Evolutionary conservation across 2,329 filamentous ascomycete species (phyloP).

Genomic region (Penicillium sp.): DNA sequence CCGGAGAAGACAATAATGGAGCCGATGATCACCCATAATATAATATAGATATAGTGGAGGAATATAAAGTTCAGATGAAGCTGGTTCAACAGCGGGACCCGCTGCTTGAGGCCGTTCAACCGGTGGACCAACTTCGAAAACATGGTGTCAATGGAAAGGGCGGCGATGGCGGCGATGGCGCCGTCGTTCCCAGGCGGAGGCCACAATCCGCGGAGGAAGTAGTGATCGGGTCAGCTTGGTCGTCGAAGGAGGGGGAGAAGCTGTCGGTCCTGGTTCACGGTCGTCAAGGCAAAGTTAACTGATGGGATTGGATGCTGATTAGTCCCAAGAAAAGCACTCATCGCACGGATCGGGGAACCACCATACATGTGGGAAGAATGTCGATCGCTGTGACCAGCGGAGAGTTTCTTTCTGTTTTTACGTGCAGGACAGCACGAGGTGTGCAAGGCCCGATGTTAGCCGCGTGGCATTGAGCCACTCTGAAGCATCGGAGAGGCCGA

Average conservation of each 20-base stretch:
- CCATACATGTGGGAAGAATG: slow-evolving; percentile 29
- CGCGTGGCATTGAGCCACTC: slow-evolving; percentile 29
- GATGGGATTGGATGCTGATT: background rate
- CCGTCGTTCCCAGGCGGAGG: slow-evolving; percentile 22
- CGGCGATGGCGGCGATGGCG: slow-evolving; percentile 20
- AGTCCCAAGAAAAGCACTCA: background rate
- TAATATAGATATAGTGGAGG: slow-evolving; percentile 73
- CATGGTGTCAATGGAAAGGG: slow-evolving; percentile 35
- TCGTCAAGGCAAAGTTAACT: background rate
- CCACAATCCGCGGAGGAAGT: slow-evolving; percentile 19
- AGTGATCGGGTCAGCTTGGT: slow-evolving; percentile 13
- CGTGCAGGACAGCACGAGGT: slow-evolving; percentile 18
- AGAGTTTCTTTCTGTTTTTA: slow-evolving; percentile 18
- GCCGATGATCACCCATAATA: slow-evolving; percentile 72
- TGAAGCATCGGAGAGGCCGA: slow-evolving; percentile 2
- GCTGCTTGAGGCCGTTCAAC: slow-evolving; percentile 37
- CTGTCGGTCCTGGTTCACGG: slow-evolving; percentile 23
- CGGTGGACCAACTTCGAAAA: slow-evolving; percentile 36
- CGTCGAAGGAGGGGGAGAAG: slow-evolving; percentile 25
- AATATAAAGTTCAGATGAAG: slow-evolving; percentile 54
- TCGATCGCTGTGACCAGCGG: slow-evolving; percentile 28
- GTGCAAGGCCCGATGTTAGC: slow-evolving; percentile 27
- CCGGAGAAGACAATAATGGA: slow-evolving; percentile 77
- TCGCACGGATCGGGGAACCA: background rate
- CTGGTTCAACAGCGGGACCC: slow-evolving; percentile 45